Percentiles rank a stretch among this genome's conserved stretches.
Conservation (phyloP, 495 filamentous ascomycete genomes). For the Oleoguttula mirabilis region DNA sequence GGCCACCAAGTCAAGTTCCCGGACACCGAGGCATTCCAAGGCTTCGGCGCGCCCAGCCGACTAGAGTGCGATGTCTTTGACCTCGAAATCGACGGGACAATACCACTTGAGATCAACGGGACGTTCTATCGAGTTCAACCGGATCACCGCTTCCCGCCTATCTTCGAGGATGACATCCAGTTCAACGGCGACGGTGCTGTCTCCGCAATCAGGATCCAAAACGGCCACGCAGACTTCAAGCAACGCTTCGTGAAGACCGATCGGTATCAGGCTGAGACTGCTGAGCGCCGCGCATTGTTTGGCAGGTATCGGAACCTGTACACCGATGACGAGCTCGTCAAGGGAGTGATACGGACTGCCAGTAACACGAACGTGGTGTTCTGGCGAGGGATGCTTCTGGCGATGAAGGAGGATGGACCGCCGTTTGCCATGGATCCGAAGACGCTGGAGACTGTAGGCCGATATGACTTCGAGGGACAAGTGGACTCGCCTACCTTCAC, state of each 20-base stretch:
- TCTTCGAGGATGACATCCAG: conserved; percentile 34
- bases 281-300: conserved; percentile 18
- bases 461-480: conserved; percentile 43
- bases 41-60: conserved; percentile 34
- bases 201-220: conserved; percentile 40
- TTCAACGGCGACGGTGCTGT: conserved; percentile 31
- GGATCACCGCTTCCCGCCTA: conserved; percentile 37
- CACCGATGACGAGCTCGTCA: conserved; percentile 23
- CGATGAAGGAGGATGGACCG: conserved; percentile 23
- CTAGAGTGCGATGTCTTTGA: conserved; percentile 39
- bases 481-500: conserved; percentile 42
- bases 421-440: conserved; percentile 23
- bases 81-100: conserved; percentile 30
- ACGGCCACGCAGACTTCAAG: conserved; percentile 32
- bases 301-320: conserved; percentile 23
- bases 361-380: conserved; percentile 23
- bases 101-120: conserved; percentile 37
- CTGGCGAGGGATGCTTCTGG: conserved; percentile 22
- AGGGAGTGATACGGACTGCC: conserved; percentile 21
- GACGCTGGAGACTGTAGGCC: conserved; percentile 21
- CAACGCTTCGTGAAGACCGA: conserved; percentile 23
- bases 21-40: conserved; percentile 34
- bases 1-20: conserved; percentile 36
- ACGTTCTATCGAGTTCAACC: conserved; percentile 45
- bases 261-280: conserved; percentile 18